Evolutionary conservation across 1,284 basidiomycete genomes (phyloP).

Genomic region (Sphaerobolus stellatus): DNA sequence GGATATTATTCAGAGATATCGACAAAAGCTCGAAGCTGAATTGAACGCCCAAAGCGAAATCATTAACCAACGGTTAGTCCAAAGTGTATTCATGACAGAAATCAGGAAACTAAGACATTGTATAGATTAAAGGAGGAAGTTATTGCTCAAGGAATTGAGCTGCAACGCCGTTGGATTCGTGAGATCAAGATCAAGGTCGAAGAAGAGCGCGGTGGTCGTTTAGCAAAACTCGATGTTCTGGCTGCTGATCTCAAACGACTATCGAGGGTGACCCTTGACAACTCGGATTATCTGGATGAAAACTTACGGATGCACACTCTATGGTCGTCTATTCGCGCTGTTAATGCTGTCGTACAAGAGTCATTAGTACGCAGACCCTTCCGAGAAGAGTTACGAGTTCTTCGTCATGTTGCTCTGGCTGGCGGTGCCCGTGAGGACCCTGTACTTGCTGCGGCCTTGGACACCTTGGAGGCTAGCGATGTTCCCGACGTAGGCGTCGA

Average conservation of each 20-base stretch:
- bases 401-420: conserved; percentile 64
- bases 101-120: not conserved
- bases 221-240: conserved; percentile 93
- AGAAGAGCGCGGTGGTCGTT: conserved; percentile 92
- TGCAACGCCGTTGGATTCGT: conserved; percentile 94
- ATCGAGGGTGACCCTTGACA: conserved; percentile 89
- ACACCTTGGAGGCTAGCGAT: conserved; percentile 71
- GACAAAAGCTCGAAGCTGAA: conserved; percentile 85
- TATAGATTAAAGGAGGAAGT: conserved; percentile 92
- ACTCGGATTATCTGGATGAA: conserved; percentile 85
- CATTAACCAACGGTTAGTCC: conserved; percentile 84
- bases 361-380: conserved; percentile 73
- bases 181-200: conserved; percentile 97
- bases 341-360: conserved; percentile 54
- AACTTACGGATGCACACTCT: conserved; percentile 84
- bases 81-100: not conserved
- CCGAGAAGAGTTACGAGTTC: conserved; percentile 84
- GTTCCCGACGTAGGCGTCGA: conserved; percentile 86
- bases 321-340: conserved; percentile 72
- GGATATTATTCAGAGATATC: conserved; percentile 76
- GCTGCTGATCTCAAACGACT: conserved; percentile 88
- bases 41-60: conserved; percentile 87
- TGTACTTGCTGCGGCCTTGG: conserved; percentile 67
- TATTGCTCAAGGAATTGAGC: conserved; percentile 93
- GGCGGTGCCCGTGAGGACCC: conserved; percentile 64